Conservation (phyloP, 2,329 filamentous ascomycete species). For the Botrytis paeoniae region DNA sequence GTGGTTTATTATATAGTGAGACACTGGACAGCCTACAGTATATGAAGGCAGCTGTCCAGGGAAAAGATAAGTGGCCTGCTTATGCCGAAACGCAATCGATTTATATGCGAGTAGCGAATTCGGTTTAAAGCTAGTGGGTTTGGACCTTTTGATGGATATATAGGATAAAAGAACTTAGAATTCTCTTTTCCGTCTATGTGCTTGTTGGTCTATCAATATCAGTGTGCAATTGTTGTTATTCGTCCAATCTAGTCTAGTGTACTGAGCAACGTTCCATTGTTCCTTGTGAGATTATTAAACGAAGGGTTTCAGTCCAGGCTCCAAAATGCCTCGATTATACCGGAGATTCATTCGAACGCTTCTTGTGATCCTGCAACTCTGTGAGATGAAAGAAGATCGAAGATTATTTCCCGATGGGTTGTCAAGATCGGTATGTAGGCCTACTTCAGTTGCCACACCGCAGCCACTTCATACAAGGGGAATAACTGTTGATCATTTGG, state of each 20-base stretch:
- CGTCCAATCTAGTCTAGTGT: not conserved
- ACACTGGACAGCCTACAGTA: not conserved
- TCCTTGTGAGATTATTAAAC: not conserved
- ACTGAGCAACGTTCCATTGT: not conserved
- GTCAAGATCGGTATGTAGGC: not conserved
- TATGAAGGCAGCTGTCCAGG: not conserved
- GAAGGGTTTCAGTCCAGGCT: not conserved
- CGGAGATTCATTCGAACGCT: not conserved
- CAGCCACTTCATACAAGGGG: not conserved
- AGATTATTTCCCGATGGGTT: not conserved
- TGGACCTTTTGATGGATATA: not conserved
- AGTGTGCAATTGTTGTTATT: not conserved
- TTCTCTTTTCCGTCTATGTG: not conserved
- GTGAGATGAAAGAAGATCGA: not conserved
- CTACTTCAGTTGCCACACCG: not conserved
- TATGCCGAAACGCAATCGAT: too few relatives aligned
- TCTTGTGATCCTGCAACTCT: not conserved
- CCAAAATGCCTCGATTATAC: not conserved
- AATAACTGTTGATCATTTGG: not conserved
- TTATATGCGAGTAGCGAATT: not conserved
- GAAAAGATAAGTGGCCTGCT: not conserved
- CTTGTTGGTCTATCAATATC: not conserved
- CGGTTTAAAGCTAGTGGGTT: not conserved
- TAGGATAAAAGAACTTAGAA: not conserved
- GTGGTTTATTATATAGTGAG: not conserved